These are phyloP conservation scores for Fusarium zealandicum DNA, from an alignment of 2,329 filamentous ascomycete species.

Conservation along the genomic window DNA sequence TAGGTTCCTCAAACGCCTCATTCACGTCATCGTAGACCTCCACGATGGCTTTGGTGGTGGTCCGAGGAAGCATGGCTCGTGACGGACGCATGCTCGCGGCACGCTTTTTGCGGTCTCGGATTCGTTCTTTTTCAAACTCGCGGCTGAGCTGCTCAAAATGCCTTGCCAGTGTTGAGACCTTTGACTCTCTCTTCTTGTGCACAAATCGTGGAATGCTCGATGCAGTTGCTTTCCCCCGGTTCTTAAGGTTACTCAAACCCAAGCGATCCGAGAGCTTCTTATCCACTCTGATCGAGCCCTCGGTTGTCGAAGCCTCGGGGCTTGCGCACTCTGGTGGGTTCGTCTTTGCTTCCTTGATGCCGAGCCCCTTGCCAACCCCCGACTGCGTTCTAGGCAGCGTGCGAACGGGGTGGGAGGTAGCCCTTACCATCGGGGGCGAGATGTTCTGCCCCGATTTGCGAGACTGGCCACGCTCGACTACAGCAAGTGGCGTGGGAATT, in stretches of 20 bases:
- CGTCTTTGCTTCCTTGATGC: constrained; percentile 46
- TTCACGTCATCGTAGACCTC: constrained; percentile 95
- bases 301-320: constrained; percentile 40
- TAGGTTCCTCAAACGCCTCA: constrained; percentile 86
- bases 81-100: constrained; percentile 78
- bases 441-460: constrained; percentile 55
- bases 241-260: constrained; percentile 70
- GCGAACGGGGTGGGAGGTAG: constrained; percentile 60
- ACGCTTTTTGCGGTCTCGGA: constrained; percentile 82
- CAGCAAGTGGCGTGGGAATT: constrained; percentile 37
- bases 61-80: constrained; percentile 81
- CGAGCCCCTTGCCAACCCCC: constrained; percentile 51
- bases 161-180: constrained; percentile 89
- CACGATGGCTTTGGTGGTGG: constrained; percentile 93
- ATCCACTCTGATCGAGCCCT: constrained; percentile 62
- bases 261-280: constrained; percentile 81
- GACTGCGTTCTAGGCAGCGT: constrained; percentile 57
- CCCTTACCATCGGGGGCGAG: constrained; percentile 62
- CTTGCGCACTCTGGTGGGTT: constrained; percentile 36
- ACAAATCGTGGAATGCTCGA: constrained; percentile 92
- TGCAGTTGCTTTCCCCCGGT: constrained; percentile 59
- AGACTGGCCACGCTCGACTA: constrained; percentile 48
- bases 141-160: constrained; percentile 97
- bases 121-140: constrained; percentile 93
- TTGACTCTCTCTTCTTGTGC: constrained; percentile 74